A percentile compares a stretch with the other conserved stretches of the same genome.
Evolutionary conservation across 352 stramenopile genomes (phyloP).

Genomic region (Albugo laibachii): DNA sequence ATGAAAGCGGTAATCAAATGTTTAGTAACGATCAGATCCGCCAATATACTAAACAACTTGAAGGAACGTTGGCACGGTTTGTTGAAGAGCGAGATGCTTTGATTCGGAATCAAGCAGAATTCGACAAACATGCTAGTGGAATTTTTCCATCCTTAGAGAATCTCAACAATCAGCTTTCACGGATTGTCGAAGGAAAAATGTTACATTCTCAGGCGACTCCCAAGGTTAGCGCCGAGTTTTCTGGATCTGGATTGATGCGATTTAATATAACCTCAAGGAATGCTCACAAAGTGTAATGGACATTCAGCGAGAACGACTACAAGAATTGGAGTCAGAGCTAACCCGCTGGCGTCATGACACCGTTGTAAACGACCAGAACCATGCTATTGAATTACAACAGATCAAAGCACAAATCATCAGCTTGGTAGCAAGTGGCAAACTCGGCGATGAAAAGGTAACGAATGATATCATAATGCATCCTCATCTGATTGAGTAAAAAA

Average conservation of each 20-base stretch:
- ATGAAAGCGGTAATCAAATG: too few species aligned
- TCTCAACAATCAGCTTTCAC: constrained; percentile 56
- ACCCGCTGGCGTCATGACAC: constrained; percentile 50
- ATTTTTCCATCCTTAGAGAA: constrained; percentile 66
- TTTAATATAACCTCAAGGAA: constrained; percentile 9
- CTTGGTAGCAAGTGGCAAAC: constrained; percentile 33
- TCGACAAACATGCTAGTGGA: constrained; percentile 64
- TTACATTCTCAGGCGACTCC: constrained; percentile 21
- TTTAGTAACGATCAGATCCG: constrained; percentile 19
- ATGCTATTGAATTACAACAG: constrained; percentile 50
- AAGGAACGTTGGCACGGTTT: constrained; percentile 54
- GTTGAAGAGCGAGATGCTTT: constrained; percentile 62
- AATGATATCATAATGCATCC: constrained; percentile 1
- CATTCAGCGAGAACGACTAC: constrained; percentile 46
- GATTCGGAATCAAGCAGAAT: constrained; percentile 51
- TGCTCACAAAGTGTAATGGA: constrained; percentile 53
- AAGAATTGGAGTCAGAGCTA: constrained; percentile 45
- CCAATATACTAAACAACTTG: constrained; percentile 63
- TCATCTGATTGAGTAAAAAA: background rate
- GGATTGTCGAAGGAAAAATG: constrained; percentile 56
- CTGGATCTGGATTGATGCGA: background rate
- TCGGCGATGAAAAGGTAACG: constrained; percentile 35
- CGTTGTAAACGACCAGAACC: constrained; percentile 56
- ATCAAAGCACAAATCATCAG: constrained; percentile 54
- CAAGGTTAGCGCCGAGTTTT: constrained; percentile 11